phyloP scores from a whole-genome alignment of 495 filamentous ascomycete genomes.

The Penicillium alfredii region DNA sequence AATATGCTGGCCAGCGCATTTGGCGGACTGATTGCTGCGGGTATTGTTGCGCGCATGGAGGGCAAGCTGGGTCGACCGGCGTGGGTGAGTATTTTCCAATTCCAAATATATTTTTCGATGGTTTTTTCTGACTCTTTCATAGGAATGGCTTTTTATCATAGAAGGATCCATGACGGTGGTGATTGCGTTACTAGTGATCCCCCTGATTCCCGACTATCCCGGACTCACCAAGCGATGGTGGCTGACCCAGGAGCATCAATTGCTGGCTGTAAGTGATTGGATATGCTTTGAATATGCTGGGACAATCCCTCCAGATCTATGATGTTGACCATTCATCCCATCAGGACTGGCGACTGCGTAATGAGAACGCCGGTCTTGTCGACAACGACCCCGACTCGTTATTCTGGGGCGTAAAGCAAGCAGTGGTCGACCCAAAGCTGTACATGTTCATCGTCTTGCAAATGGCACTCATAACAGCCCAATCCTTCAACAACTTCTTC shows the following conservation, averaged over 20 bases:
- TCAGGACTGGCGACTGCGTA: conserved; percentile 10
- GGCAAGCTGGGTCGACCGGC: conserved; percentile 10
- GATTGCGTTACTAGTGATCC: conserved; percentile 4
- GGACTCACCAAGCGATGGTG: conserved; percentile 4
- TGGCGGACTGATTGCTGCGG: conserved; percentile 52
- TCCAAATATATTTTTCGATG: no score
- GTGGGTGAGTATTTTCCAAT: conserved; percentile 3
- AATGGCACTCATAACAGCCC: conserved; percentile 10
- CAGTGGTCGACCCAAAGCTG: conserved; percentile 8
- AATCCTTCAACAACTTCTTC: conserved; percentile 61
- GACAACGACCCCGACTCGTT: conserved; percentile 7
- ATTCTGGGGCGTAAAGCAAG: conserved; percentile 9
- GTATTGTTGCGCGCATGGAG: conserved; percentile 16
- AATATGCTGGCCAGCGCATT: conserved; percentile 51
- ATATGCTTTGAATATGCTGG: no score
- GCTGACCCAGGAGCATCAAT: conserved; percentile 6
- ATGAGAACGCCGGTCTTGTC: conserved; percentile 9
- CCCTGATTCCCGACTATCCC: conserved; percentile 8
- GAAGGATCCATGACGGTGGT: conserved; percentile 9
- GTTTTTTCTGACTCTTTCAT: background rate
- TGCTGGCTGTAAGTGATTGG: conserved; percentile 11
- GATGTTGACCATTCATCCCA: background rate
- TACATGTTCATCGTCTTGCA: conserved; percentile 11
- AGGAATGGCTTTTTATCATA: conserved; percentile 12
- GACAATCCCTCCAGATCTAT: no score